Conservation (phyloP, 108 stramenopile species). For the Cyclotella distinguenda region DNA sequence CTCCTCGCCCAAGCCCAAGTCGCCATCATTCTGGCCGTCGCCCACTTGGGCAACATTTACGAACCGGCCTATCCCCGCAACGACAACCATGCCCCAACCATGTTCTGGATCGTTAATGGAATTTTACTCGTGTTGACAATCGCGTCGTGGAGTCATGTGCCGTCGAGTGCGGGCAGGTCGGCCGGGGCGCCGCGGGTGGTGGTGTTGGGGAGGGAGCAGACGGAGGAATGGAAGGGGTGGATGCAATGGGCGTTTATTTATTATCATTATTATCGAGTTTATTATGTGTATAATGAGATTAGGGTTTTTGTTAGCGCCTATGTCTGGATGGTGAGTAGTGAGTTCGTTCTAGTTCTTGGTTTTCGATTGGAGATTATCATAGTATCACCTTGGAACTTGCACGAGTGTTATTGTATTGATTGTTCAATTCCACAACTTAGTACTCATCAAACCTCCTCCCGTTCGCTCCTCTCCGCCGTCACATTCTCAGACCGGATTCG, state of each 20-base stretch:
- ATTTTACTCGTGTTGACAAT: constrained; percentile 38
- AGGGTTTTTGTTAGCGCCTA: constrained; percentile 91
- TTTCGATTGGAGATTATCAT: neutral
- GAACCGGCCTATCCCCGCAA: constrained; percentile 62
- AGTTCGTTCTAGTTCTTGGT: neutral
- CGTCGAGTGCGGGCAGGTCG: constrained; percentile 35
- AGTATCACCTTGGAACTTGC: no score
- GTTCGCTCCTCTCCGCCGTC: neutral
- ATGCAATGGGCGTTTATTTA: constrained; percentile 89
- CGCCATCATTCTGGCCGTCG: constrained; percentile 46
- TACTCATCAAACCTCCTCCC: neutral
- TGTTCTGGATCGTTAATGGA: constrained; percentile 66
- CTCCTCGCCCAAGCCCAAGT: constrained; percentile 58
- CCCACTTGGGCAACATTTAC: constrained; percentile 56
- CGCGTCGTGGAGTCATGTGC: constrained; percentile 47
- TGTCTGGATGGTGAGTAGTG: constrained; percentile 74
- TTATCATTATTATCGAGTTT: constrained; percentile 92
- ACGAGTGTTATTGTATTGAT: no score
- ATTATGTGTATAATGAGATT: constrained; percentile 90
- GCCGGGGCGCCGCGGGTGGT: constrained; percentile 55
- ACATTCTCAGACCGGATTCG: constrained; percentile 78
- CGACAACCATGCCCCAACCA: constrained; percentile 59
- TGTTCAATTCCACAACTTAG: neutral
- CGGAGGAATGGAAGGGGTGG: constrained; percentile 97
- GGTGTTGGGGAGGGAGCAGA: constrained; percentile 60